Evolutionary conservation across 2,329 filamentous ascomycete species (phyloP).

Genomic region (Capronia epimyces): DNA sequence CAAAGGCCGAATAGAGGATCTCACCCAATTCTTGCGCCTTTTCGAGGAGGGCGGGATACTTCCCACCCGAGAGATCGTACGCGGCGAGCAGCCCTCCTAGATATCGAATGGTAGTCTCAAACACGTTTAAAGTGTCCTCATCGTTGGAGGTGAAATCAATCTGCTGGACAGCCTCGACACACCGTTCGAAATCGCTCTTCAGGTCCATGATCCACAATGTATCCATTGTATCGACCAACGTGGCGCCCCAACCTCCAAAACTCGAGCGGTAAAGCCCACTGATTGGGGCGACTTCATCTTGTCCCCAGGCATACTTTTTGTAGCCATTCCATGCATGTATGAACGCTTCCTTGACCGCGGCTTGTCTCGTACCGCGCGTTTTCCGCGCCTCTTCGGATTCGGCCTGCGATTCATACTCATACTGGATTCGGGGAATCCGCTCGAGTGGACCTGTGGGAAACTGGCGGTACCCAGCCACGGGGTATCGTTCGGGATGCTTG

Average conservation of each 20-base stretch:
- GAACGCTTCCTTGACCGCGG: constrained; percentile 49
- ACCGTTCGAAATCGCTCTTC: constrained; percentile 59
- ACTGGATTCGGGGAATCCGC: constrained; percentile 27
- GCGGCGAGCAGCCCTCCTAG: constrained; percentile 74
- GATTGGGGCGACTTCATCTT: constrained; percentile 58
- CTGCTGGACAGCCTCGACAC: constrained; percentile 52
- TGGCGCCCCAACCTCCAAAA: constrained; percentile 64
- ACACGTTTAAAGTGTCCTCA: constrained; percentile 61
- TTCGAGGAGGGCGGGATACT: constrained; percentile 44
- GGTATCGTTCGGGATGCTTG: constrained; percentile 25
- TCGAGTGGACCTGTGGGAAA: constrained; percentile 21
- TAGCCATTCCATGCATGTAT: constrained; percentile 57
- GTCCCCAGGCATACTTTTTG: constrained; percentile 57
- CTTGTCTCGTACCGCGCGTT: constrained; percentile 32
- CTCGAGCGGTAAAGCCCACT: constrained; percentile 50
- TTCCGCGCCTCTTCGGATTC: constrained; percentile 18
- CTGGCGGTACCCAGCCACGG: constrained; percentile 17
- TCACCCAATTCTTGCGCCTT: constrained; percentile 53
- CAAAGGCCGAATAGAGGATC: constrained; percentile 47
- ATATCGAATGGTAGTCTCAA: constrained; percentile 88
- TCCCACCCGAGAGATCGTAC: constrained; percentile 49
- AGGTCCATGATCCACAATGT: constrained; percentile 69
- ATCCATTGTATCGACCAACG: constrained; percentile 62
- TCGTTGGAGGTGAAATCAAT: constrained; percentile 51
- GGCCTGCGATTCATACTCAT: constrained; percentile 20